These are phyloP conservation scores for Aspergillus sp. DNA, from an alignment of 2,329 filamentous ascomycete genomes.

Conservation along the genomic window DNA sequence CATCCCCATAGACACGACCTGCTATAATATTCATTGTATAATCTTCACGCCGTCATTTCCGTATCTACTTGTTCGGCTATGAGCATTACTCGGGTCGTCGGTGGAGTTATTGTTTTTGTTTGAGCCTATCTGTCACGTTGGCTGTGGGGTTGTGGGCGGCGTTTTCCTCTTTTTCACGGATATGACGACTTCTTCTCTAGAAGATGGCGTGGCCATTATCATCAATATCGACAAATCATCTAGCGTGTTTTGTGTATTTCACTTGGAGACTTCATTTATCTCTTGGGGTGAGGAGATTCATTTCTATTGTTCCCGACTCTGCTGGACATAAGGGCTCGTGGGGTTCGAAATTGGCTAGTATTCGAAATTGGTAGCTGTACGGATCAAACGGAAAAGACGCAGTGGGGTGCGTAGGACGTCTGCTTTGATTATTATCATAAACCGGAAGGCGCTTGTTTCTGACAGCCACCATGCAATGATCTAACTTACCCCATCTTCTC, in stretches of 20 bases:
- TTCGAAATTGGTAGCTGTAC: not conserved
- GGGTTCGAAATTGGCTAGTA: not conserved
- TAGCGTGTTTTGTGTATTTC: slow-evolving; percentile 37
- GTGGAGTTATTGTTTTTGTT: slow-evolving; percentile 31
- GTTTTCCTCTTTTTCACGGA: slow-evolving; percentile 29
- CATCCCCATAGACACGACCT: slow-evolving; percentile 51
- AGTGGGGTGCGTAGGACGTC: not conserved
- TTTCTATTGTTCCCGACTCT: not conserved
- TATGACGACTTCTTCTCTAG: slow-evolving; percentile 35
- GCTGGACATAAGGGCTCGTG: not conserved
- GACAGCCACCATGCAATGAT: too few species aligned
- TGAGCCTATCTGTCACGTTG: slow-evolving; percentile 34
- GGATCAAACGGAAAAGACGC: too few species aligned
- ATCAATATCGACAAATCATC: slow-evolving; percentile 39
- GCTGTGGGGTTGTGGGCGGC: slow-evolving; percentile 36
- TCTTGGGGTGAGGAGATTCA: not conserved
- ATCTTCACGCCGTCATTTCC: slow-evolving; percentile 28
- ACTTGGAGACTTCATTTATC: slow-evolving; percentile 25
- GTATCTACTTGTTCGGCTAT: slow-evolving; percentile 33
- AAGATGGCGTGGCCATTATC: slow-evolving; percentile 36
- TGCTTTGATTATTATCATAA: not conserved
- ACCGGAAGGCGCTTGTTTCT: too few species aligned
- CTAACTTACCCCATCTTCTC: too few species aligned
- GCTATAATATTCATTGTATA: slow-evolving; percentile 29
- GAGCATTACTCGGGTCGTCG: slow-evolving; percentile 33